Conservation (phyloP, 441 rosid species). For the Euphorbia celastroides region DNA sequence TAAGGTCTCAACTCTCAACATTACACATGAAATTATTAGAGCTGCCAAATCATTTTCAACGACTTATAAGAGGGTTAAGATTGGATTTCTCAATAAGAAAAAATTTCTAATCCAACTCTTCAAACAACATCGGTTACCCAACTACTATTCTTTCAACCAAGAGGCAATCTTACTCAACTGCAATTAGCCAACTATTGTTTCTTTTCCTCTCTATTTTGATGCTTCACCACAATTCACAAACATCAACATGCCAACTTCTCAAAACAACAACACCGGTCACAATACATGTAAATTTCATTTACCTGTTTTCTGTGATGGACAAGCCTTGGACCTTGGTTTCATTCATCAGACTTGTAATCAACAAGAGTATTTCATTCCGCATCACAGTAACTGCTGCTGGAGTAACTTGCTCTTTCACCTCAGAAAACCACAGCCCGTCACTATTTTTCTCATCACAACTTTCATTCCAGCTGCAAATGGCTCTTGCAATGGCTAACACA, state of each 20-base stretch:
- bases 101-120: too few relatives aligned
- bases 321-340: not conserved
- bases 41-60: too few relatives aligned
- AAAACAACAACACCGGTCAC: not conserved
- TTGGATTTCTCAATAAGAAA: too few relatives aligned
- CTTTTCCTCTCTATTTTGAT: too few relatives aligned
- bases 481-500: slow-evolving; percentile 51
- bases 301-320: not conserved
- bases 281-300: not conserved
- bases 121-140: too few relatives aligned
- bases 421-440: slow-evolving; percentile 51
- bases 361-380: slow-evolving; percentile 47
- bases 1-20: too few relatives aligned
- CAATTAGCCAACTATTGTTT: too few relatives aligned
- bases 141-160: too few relatives aligned
- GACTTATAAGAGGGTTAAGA: too few relatives aligned
- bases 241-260: not conserved
- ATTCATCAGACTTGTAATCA: slow-evolving; percentile 45
- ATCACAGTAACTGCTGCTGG: slow-evolving; percentile 37
- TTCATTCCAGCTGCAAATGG: slow-evolving; percentile 49
- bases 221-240: too few relatives aligned
- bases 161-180: too few relatives aligned
- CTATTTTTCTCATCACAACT: slow-evolving; percentile 23
- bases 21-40: too few relatives aligned
- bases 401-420: slow-evolving; percentile 49